Conservation (phyloP, 331 rosid species). For the Acacia pycnantha region DNA sequence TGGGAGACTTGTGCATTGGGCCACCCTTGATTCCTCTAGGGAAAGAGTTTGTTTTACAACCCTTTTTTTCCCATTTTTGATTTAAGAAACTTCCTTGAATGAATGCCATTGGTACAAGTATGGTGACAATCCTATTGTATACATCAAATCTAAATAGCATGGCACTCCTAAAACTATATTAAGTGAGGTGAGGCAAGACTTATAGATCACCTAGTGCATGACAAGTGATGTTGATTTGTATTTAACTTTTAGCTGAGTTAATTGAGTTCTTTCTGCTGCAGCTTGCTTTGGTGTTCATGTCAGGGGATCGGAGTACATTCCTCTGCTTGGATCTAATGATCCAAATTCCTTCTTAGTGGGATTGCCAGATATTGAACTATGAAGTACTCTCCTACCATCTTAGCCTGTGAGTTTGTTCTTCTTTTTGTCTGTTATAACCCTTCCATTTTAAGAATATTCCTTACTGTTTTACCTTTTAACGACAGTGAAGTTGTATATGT, state of each 20-base stretch:
- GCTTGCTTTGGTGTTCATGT: slow-evolving; percentile 96
- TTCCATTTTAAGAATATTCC: slow-evolving; percentile 2
- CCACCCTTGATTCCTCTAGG: not conserved
- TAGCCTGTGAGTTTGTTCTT: not conserved
- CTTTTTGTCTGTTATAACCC: not conserved
- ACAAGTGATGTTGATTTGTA: not conserved
- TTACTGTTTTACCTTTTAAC: not conserved
- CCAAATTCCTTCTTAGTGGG: slow-evolving; percentile 73
- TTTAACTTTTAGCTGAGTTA: slow-evolving; percentile 16
- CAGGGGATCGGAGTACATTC: slow-evolving; percentile 92
- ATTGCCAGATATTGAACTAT: slow-evolving; percentile 63
- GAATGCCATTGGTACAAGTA: slow-evolving; percentile 2
- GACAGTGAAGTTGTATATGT: slow-evolving; percentile 27
- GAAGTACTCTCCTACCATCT: slow-evolving; percentile 38
- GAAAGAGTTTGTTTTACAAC: not conserved
- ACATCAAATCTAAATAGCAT: not conserved
- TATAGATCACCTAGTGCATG: not conserved
- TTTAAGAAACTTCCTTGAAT: not conserved
- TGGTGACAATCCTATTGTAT: not conserved
- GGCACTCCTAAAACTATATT: not conserved
- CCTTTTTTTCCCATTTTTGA: not conserved
- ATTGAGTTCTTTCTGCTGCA: slow-evolving; percentile 45
- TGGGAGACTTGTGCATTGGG: no score
- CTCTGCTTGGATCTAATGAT: slow-evolving; percentile 68
- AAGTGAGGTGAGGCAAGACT: not conserved